These are phyloP conservation scores for Saraca asoca DNA, from an alignment of 331 rosid species.

Conservation along the genomic window DNA sequence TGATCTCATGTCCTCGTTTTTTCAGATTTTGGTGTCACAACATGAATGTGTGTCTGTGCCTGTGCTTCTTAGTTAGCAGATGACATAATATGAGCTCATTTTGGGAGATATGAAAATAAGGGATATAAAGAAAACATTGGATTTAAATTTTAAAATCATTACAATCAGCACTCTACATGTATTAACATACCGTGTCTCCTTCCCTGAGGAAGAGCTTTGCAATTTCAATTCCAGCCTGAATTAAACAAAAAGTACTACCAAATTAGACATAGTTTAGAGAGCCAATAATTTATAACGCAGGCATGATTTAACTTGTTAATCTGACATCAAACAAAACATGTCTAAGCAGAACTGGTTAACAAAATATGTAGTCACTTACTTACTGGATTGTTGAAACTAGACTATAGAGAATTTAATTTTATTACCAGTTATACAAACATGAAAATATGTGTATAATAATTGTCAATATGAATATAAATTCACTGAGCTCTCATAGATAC, in stretches of 20 bases:
- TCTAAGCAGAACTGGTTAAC: not conserved
- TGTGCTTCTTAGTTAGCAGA: not conserved
- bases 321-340: conserved; percentile 27
- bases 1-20: too few relatives aligned
- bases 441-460: not conserved
- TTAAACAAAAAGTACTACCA: conserved; percentile 34
- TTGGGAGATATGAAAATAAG: conserved; percentile 3
- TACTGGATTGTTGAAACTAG: not conserved
- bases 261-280: conserved; percentile 30
- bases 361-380: conserved; percentile 13
- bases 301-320: conserved; percentile 22
- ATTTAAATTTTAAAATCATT: conserved; percentile 7
- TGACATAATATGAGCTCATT: not conserved
- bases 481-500: too few relatives aligned
- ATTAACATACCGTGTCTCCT: conserved; percentile 76
- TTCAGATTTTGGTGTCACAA: too few relatives aligned
- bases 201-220: conserved; percentile 81
- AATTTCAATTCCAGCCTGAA: conserved; percentile 96
- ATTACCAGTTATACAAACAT: not conserved
- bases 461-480: not conserved
- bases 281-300: conserved; percentile 18
- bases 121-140: not conserved
- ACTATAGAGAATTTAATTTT: not conserved
- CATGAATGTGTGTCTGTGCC: too few relatives aligned
- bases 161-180: conserved; percentile 27